Conservation (phyloP, 805 yeast genomes). For the Nakazawaea ernobii region DNA sequence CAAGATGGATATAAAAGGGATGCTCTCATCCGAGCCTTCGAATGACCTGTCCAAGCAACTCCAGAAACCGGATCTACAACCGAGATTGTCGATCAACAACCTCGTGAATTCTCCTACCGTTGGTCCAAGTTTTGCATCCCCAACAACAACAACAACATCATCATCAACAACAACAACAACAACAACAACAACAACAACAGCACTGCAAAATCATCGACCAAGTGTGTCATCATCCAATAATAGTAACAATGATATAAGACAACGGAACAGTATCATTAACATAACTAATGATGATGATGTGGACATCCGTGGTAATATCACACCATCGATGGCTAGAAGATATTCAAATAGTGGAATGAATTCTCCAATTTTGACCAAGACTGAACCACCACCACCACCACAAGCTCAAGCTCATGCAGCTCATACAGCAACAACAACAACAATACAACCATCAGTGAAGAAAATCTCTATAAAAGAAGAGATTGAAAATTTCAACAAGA, state of each 20-base stretch:
- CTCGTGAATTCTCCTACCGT: conserved; percentile 10
- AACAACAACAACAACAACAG: background rate
- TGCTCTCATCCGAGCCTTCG: conserved; percentile 11
- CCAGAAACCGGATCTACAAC: conserved; percentile 7
- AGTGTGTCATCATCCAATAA: background rate
- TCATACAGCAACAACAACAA: background rate
- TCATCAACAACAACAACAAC: background rate
- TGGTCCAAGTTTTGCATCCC: background rate
- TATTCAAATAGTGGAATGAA: conserved; percentile 17
- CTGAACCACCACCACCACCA: background rate
- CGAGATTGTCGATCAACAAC: conserved; percentile 11
- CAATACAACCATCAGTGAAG: background rate
- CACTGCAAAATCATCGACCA: background rate
- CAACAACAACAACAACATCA: background rate
- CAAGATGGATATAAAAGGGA: conserved; percentile 10
- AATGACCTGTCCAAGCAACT: background rate
- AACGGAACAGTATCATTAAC: conserved; percentile 24
- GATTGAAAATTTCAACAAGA: conserved; percentile 1
- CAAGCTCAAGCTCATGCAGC: too few relatives aligned
- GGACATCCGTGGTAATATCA: conserved; percentile 34
- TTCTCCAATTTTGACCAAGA: conserved; percentile 15
- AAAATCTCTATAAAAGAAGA: conserved; percentile 5
- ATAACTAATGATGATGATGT: conserved; percentile 42
- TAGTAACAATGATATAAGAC: conserved; percentile 13
- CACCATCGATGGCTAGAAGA: conserved; percentile 29